These are phyloP conservation scores for Glomus cerebriforme DNA, from an alignment of 192 early-diverging fungal genomes.

Conservation along the genomic window DNA sequence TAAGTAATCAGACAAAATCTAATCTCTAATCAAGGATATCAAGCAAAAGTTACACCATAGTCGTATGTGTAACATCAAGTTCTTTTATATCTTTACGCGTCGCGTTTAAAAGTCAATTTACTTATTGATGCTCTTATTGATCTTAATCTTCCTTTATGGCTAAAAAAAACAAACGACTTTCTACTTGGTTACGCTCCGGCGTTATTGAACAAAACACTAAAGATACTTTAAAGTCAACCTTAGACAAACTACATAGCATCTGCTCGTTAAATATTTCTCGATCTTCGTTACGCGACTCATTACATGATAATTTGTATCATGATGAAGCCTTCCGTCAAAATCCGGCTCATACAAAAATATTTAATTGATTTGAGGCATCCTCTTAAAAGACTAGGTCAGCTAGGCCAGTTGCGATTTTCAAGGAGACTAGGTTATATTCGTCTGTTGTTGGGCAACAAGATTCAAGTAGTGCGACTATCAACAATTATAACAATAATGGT, in stretches of 20 bases:
- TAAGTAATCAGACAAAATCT: too few species aligned
- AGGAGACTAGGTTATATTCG: conserved; percentile 18
- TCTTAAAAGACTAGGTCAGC: not conserved
- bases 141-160: too few species aligned
- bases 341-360: not conserved
- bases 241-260: not conserved
- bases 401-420: conserved; percentile 22
- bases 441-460: conserved; percentile 19
- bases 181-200: conserved; percentile 26
- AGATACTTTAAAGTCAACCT: conserved; percentile 19
- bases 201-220: conserved; percentile 27
- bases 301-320: conserved; percentile 22
- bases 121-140: too few species aligned
- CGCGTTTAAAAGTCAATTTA: too few species aligned
- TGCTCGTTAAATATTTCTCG: conserved; percentile 19
- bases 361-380: conserved; percentile 1
- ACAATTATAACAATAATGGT: not conserved
- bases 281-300: not conserved
- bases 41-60: too few species aligned
- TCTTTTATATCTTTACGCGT: too few species aligned
- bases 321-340: conserved; percentile 21
- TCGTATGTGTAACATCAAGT: too few species aligned
- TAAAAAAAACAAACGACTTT: conserved; percentile 23
- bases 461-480: not conserved
- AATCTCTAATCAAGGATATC: too few species aligned